Percentiles rank a stretch among this genome's conserved stretches.
phyloP scores from a whole-genome alignment of 2,329 filamentous ascomycete species.

The Lecanicillium sp. region DNA sequence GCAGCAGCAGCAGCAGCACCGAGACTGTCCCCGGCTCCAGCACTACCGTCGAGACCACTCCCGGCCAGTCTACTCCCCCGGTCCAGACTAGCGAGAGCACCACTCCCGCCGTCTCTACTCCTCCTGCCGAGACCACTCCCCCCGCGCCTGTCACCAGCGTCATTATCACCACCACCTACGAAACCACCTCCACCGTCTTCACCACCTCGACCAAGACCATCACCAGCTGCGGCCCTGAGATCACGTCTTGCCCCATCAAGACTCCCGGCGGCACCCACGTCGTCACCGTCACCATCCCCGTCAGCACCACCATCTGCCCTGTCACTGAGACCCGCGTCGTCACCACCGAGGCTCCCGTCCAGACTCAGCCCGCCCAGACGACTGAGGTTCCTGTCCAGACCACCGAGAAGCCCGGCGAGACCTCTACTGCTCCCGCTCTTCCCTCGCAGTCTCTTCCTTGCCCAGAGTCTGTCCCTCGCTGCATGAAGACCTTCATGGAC shows the following conservation, averaged over 20 bases:
- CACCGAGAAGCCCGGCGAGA: slow-evolving; percentile 26
- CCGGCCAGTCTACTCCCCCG: not conserved
- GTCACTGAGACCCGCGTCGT: slow-evolving; percentile 42
- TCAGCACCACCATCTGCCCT: slow-evolving; percentile 57
- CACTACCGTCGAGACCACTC: slow-evolving; percentile 10
- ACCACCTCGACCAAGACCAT: slow-evolving; percentile 44
- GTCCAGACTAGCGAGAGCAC: slow-evolving; percentile 11
- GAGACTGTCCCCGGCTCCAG: slow-evolving; percentile 15
- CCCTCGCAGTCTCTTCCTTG: slow-evolving; percentile 38
- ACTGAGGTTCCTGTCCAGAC: slow-evolving; percentile 16
- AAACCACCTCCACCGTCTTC: slow-evolving; percentile 45
- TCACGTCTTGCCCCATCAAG: slow-evolving; percentile 46
- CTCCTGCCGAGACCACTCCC: slow-evolving; percentile 18
- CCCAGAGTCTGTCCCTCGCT: slow-evolving; percentile 73
- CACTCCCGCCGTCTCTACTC: slow-evolving; percentile 11
- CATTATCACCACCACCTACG: slow-evolving; percentile 30
- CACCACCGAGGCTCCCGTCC: slow-evolving; percentile 15
- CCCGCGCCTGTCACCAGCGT: slow-evolving; percentile 18
- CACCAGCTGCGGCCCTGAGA: slow-evolving; percentile 40
- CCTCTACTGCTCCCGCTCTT: slow-evolving; percentile 21
- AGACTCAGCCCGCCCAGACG: slow-evolving; percentile 11
- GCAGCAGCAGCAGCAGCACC: slow-evolving; percentile 12
- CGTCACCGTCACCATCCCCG: slow-evolving; percentile 47
- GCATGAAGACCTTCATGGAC: slow-evolving; percentile 86
- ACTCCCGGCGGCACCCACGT: slow-evolving; percentile 36